Evolutionary conservation across 805 yeast species (phyloP).

Genomic region (Debaryomyces castellii): DNA sequence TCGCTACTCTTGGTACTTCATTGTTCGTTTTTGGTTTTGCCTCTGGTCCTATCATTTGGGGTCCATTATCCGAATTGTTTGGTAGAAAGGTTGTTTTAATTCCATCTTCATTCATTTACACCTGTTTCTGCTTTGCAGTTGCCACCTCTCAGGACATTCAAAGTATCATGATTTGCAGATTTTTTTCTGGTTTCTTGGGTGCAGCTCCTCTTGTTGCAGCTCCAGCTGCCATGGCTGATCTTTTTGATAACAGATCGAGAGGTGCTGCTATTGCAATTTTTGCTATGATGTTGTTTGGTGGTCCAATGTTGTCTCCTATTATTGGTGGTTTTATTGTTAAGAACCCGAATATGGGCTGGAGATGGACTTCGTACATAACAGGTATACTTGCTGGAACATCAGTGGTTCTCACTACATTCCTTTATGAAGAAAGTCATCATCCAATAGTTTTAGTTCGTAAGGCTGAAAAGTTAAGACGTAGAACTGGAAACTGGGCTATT

Average conservation of each 20-base stretch:
- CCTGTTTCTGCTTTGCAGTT: slow-evolving; percentile 54
- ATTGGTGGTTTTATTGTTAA: slow-evolving; percentile 43
- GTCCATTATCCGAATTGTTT: slow-evolving; percentile 27
- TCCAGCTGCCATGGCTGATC: slow-evolving; percentile 85
- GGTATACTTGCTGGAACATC: slow-evolving; percentile 40
- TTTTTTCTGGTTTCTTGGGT: slow-evolving; percentile 78
- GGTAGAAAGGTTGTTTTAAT: slow-evolving; percentile 45
- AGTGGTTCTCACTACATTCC: slow-evolving; percentile 27
- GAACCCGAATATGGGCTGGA: slow-evolving; percentile 47
- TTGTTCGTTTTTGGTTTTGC: slow-evolving; percentile 91
- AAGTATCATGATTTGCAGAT: slow-evolving; percentile 73
- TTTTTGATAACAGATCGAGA: slow-evolving; percentile 63
- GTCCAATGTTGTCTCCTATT: slow-evolving; percentile 84
- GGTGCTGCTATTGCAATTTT: slow-evolving; percentile 77
- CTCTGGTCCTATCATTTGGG: slow-evolving; percentile 88
- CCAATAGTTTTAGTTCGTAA: slow-evolving; percentile 31
- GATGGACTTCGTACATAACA: slow-evolving; percentile 55
- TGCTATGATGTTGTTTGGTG: slow-evolving; percentile 69
- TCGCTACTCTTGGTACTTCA: slow-evolving; percentile 74
- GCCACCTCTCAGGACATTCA: slow-evolving; percentile 81
- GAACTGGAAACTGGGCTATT: slow-evolving; percentile 42
- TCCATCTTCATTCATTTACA: slow-evolving; percentile 37
- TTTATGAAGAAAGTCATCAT: slow-evolving; percentile 41
- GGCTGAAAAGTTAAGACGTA: slow-evolving; percentile 37
- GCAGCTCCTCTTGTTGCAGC: slow-evolving; percentile 83